Conservation (phyloP, 306 rosid genomes). For the Pachyrhizus erosus region DNA sequence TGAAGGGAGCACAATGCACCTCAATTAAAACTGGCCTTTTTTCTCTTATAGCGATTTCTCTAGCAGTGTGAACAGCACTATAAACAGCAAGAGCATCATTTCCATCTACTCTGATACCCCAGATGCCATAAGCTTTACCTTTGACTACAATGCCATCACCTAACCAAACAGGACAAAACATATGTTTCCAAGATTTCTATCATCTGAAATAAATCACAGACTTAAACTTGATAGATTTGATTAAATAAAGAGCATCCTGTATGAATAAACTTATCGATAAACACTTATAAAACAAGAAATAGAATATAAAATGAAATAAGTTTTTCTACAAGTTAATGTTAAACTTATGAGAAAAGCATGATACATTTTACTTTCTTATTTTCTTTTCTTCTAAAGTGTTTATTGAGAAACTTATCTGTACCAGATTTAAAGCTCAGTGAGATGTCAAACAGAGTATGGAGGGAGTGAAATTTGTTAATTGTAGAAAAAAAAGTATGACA, state of each 20-base stretch:
- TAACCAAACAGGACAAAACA: conserved; percentile 39
- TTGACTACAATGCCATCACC: conserved; percentile 82
- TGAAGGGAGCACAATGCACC: conserved; percentile 47
- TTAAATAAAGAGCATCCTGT: background rate
- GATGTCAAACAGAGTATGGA: background rate
- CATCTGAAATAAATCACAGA: conserved; percentile 27
- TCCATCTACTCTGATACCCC: conserved; percentile 76
- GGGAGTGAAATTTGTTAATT: background rate
- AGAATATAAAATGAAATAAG: background rate
- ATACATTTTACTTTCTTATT: background rate
- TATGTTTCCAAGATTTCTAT: background rate
- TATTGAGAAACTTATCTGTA: background rate
- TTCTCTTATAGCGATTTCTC: conserved; percentile 64
- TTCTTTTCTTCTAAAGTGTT: background rate
- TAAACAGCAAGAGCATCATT: conserved; percentile 80
- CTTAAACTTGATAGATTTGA: background rate
- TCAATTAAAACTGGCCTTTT: conserved; percentile 70
- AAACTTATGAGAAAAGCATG: background rate
- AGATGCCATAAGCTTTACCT: conserved; percentile 73
- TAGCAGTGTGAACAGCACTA: conserved; percentile 64
- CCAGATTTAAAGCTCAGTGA: background rate
- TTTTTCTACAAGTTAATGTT: background rate
- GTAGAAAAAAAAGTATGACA: background rate
- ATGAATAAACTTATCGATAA: background rate
- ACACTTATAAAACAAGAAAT: background rate